Evolutionary conservation across 106 monocot species (phyloP).

Genomic region (Gastrodia elata): DNA sequence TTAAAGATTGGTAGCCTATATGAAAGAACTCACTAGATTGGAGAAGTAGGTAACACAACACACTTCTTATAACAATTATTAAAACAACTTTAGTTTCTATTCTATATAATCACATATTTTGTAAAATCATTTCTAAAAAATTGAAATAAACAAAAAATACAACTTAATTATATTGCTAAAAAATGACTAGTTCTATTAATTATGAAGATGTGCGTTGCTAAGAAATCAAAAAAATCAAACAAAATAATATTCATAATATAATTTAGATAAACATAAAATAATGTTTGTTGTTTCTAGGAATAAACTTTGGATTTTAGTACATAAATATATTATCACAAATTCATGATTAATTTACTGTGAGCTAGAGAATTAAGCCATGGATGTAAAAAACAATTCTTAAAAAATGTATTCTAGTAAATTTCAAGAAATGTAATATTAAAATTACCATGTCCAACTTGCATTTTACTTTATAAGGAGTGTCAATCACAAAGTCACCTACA

Average conservation of each 20-base stretch:
- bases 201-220: neutral
- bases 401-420: neutral
- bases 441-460: conserved; percentile 90
- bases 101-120: neutral
- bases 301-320: neutral
- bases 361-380: neutral
- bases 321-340: neutral
- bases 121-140: too few relatives aligned
- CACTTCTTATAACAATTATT: neutral
- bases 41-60: neutral
- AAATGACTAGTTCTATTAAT: neutral
- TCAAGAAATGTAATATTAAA: conserved; percentile 7
- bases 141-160: neutral
- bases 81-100: neutral
- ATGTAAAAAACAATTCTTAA: neutral
- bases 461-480: conserved; percentile 82
- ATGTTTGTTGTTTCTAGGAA: neutral
- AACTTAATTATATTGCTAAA: neutral
- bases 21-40: neutral
- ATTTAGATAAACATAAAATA: conserved; percentile 1
- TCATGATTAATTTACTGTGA: neutral
- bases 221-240: neutral
- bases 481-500: conserved; percentile 80
- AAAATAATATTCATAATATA: neutral
- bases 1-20: neutral